Evolutionary conservation across 2,329 filamentous ascomycete species (phyloP).

Genomic region (Aureobasidium melanogenum): DNA sequence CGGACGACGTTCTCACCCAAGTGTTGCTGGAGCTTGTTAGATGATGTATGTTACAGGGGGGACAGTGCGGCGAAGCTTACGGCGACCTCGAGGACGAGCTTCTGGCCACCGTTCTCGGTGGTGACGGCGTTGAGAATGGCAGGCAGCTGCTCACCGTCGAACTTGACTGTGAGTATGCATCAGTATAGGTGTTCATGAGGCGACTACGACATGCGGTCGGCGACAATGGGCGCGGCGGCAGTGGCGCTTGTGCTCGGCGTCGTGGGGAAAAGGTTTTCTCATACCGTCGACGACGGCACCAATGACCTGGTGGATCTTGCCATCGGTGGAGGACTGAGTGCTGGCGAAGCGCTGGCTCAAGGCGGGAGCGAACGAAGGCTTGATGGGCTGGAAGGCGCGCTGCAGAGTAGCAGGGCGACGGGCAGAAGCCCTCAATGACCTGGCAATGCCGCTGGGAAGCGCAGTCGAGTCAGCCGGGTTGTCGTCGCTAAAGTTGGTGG

Average conservation of each 20-base stretch:
- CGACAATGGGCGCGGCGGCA: conserved; percentile 3
- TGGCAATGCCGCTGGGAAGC: conserved; percentile 52
- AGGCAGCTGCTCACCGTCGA: conserved; percentile 86
- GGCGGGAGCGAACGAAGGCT: conserved; percentile 49
- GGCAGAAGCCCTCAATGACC: conserved; percentile 53
- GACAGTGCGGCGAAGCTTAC: conserved; percentile 49
- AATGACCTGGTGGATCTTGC: conserved; percentile 75
- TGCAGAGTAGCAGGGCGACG: conserved; percentile 48
- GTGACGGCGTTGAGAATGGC: conserved; percentile 95
- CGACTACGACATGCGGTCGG: not conserved
- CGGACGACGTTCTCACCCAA: conserved; percentile 97
- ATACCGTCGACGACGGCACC: conserved; percentile 98
- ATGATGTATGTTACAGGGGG: conserved; percentile 17
- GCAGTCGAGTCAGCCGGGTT: conserved; percentile 29
- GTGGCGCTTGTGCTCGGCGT: conserved; percentile 11
- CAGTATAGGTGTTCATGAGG: not conserved
- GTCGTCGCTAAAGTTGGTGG: conserved; percentile 16
- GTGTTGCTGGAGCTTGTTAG: conserved; percentile 67
- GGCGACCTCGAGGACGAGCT: conserved; percentile 91
- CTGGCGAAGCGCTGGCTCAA: conserved; percentile 54
- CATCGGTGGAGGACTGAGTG: conserved; percentile 43
- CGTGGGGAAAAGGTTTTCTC: conserved; percentile 25
- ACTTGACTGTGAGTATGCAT: conserved; percentile 64
- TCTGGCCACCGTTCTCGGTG: conserved; percentile 84
- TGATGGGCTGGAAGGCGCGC: conserved; percentile 48